Evolutionary conservation across 2,329 filamentous ascomycete genomes (phyloP), one percentile per base, ranked within the genome.

Genomic region (Pezicula radicicola): DNA sequence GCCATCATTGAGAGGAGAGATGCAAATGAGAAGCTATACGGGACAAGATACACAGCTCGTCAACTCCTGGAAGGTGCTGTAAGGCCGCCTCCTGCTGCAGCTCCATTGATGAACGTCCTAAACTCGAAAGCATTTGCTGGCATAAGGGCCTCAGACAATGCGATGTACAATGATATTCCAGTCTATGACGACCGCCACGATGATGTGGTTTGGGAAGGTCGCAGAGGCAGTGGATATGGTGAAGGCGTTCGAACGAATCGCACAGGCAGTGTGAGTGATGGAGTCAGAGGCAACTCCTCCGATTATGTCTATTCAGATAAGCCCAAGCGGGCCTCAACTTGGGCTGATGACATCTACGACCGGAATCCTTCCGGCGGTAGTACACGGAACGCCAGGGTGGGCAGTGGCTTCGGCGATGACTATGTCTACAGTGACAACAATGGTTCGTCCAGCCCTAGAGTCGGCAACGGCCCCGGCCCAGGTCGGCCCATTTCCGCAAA

Each of bases 21-120:
- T 71, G 94, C 94, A 62, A 99, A 99, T 68, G 89, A 96, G 73
- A 96, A 96, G 74, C 81, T 99, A 55, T 99, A 99, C 70, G 89
- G 90, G 56, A 83, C 87, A 53, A 84, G 88, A 55, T 81, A 89
- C 70, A 91, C 89, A 8, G 94, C 94, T 13, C 76, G 79, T 56
- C 88, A 96, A 68, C 81, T 99, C 42, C 81, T 99, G 36, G 83
- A 81, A 51, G 94, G 94, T 33, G 78, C 80, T 33, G 82, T 97
- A 37, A 80, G 84, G 40, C 83, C 91, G 1, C 93, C 94, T 1
- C 83, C 88, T 0, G 87, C 89, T 53, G 90, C 94, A 2, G 88
- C 89, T 42, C 89, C 93, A 12, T 81, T 99, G 47, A 88, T 96
- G 81, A 80, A 79, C 57, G 82, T 97, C 6, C 79, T 97, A 58